Evolutionary conservation across 176 grass and related monocot genomes (phyloP).

Genomic region (Dendrocalamus sinicus): DNA sequence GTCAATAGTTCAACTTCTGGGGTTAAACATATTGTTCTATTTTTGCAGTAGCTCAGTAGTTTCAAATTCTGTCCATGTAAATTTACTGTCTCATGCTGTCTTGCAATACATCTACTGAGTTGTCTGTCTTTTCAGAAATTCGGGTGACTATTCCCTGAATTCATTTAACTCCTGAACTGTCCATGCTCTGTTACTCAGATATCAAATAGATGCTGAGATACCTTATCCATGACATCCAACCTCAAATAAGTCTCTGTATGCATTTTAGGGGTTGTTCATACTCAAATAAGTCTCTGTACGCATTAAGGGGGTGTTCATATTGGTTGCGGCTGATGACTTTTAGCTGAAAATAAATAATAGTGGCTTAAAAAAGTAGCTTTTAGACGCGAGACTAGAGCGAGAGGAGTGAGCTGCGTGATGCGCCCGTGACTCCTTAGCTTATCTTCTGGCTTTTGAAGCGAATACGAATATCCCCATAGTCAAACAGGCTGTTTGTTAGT

Average conservation of each 20-base stretch:
- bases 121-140: neutral
- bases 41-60: neutral
- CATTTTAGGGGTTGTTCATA: neutral
- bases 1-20: neutral
- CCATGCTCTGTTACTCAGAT: neutral
- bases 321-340: too few species aligned
- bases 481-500: neutral
- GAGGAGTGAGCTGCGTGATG: too few species aligned
- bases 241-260: neutral
- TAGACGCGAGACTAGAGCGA: too few species aligned
- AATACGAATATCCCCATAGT: neutral
- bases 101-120: neutral
- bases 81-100: slow-evolving; percentile 2
- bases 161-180: neutral
- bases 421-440: too few species aligned
- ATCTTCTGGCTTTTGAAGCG: too few species aligned
- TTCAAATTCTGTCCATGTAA: neutral
- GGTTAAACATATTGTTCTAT: neutral
- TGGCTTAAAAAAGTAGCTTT: too few species aligned
- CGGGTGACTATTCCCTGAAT: neutral
- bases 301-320: too few species aligned
- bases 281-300: too few species aligned
- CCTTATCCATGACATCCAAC: neutral
- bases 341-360: too few species aligned
- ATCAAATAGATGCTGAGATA: neutral